These are phyloP conservation scores for barrel medic (Medicago truncatula) DNA, from an alignment of 306 rosid genomes.

Conservation along the genomic window MtrunA17r5.0-ANR NC_053043.1:34918501-34919000, in stretches of 20 bases:
- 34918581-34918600: slow-evolving; percentile 33
- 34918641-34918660: slow-evolving; percentile 25
- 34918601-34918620: slow-evolving; percentile 8
- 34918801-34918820: too few relatives aligned
- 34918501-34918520: background rate
- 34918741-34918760: too few relatives aligned
- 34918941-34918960: background rate
- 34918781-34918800: too few relatives aligned
- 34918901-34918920: slow-evolving; percentile 23
- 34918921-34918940: slow-evolving; percentile 6
- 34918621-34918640: background rate
- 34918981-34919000: slow-evolving; percentile 11
- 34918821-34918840: background rate
- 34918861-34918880: slow-evolving; percentile 23
- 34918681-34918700: background rate
- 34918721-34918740: too few relatives aligned
- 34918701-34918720: background rate
- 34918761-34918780: too few relatives aligned
- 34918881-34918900: slow-evolving; percentile 38
- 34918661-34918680: background rate
- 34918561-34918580: background rate
- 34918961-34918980: too few relatives aligned
- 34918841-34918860: slow-evolving; percentile 2
- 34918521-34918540: background rate
- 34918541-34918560: background rate